Conservation (phyloP, 2,329 filamentous ascomycete genomes). For the Aspergillus versicolor region DNA sequence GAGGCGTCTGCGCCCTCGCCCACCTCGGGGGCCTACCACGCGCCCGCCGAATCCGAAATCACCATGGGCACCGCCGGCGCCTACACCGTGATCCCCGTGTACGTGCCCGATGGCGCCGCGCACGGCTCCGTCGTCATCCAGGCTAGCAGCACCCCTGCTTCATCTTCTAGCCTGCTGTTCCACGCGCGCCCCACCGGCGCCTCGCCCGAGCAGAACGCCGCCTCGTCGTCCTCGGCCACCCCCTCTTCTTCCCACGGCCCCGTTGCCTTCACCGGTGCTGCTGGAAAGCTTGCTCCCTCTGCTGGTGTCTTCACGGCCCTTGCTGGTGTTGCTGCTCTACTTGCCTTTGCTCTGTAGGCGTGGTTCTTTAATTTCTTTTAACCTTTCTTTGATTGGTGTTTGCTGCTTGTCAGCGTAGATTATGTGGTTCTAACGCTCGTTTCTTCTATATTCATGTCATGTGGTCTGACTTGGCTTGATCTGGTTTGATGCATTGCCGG, state of each 20-base stretch:
- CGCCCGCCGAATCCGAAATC: slow-evolving; percentile 3
- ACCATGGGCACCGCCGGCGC: slow-evolving; percentile 14
- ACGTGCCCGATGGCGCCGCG: slow-evolving; percentile 19
- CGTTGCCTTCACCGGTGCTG: slow-evolving; percentile 26
- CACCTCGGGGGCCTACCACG: neutral
- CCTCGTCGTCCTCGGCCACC: slow-evolving; percentile 30
- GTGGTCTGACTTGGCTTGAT: no score
- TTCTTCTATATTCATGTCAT: neutral
- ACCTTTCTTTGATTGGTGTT: neutral
- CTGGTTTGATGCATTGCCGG: no score
- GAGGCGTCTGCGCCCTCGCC: neutral
- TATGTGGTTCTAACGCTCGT: neutral
- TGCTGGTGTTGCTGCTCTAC: slow-evolving; percentile 25
- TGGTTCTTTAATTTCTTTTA: neutral
- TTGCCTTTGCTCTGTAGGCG: slow-evolving; percentile 29
- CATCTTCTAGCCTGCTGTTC: slow-evolving; percentile 26
- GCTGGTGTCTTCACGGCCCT: slow-evolving; percentile 24
- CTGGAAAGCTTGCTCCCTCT: slow-evolving; percentile 15
- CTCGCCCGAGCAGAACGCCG: slow-evolving; percentile 40
- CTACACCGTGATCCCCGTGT: slow-evolving; percentile 29
- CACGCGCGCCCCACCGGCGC: slow-evolving; percentile 42
- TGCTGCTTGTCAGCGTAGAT: neutral
- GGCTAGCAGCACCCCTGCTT: slow-evolving; percentile 19
- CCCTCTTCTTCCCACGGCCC: slow-evolving; percentile 36
- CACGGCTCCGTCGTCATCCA: slow-evolving; percentile 18